These are phyloP conservation scores for Eremothecium cymbalariae DNA, from an alignment of 1,139 yeast genomes.

Conservation along the genomic window DNA sequence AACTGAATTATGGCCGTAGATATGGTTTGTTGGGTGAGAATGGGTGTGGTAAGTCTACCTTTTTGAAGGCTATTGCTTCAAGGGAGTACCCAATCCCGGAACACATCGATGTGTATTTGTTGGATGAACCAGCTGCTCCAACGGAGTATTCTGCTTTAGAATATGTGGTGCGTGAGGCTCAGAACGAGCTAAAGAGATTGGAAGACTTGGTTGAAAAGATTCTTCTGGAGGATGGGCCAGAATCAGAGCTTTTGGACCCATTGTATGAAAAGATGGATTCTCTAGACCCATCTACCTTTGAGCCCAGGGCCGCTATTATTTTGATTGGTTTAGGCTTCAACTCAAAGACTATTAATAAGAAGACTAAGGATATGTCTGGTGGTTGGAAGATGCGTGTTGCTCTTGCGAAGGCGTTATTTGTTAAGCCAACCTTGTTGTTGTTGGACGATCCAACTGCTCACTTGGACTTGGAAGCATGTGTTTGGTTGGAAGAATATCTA, in stretches of 20 bases:
- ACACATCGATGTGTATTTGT: constrained; percentile 77
- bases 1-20: constrained; percentile 94
- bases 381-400: constrained; percentile 83
- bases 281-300: constrained; percentile 94
- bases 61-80: constrained; percentile 85
- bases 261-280: constrained; percentile 91
- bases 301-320: constrained; percentile 91
- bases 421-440: constrained; percentile 75
- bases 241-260: constrained; percentile 75
- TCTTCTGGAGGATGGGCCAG: constrained; percentile 90
- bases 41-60: constrained; percentile 98
- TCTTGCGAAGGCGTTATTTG: constrained; percentile 69
- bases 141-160: constrained; percentile 87
- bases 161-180: constrained; percentile 96
- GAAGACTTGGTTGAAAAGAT: constrained; percentile 89
- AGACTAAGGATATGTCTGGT: constrained; percentile 99
- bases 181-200: constrained; percentile 78
- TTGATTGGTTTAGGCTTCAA: constrained; percentile 97
- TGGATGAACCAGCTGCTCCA: constrained; percentile 97
- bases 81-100: constrained; percentile 95
- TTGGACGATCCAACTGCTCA: constrained; percentile 99
- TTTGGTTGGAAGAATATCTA: constrained; percentile 97
- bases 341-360: constrained; percentile 70
- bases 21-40: constrained; percentile 96
- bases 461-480: constrained; percentile 98